These are phyloP conservation scores for Stephanocyclus meneghinianus DNA, from an alignment of 352 stramenopile species.

Conservation along the genomic window DNA sequence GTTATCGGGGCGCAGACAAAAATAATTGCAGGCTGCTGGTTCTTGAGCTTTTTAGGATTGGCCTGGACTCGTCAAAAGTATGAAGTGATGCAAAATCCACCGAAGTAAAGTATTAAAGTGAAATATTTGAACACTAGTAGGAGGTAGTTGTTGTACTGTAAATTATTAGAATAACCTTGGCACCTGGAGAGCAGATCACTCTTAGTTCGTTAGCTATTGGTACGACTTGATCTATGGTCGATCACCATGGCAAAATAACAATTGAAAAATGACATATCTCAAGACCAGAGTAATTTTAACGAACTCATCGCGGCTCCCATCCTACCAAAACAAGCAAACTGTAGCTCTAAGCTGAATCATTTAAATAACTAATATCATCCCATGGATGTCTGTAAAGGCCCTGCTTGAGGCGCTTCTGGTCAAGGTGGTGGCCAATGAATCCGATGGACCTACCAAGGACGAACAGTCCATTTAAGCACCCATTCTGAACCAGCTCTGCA, in stretches of 20 bases:
- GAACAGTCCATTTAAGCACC: constrained; percentile 92
- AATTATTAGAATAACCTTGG: no score
- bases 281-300: no score
- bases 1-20: constrained; percentile 63
- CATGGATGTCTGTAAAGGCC: constrained; percentile 95
- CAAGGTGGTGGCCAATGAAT: constrained; percentile 90
- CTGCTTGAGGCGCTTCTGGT: constrained; percentile 97
- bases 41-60: constrained; percentile 72
- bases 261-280: no score
- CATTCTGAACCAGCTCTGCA: constrained; percentile 4
- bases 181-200: no score
- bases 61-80: constrained; percentile 73
- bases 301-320: no score
- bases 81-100: constrained; percentile 60
- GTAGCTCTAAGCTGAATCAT: constrained; percentile 47
- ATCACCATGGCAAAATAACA: no score
- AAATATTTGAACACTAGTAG: no score
- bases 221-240: no score
- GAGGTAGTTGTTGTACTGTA: no score
- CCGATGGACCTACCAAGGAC: constrained; percentile 81
- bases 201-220: no score
- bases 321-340: no score
- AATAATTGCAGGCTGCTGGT: constrained; percentile 67
- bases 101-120: background rate
- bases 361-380: constrained; percentile 96